A percentile compares a stretch with the other conserved stretches of the same genome.
These are phyloP conservation scores for Ganoderma resinaceum DNA, from an alignment of 1,284 basidiomycete genomes.

Conservation along the genomic window DNA sequence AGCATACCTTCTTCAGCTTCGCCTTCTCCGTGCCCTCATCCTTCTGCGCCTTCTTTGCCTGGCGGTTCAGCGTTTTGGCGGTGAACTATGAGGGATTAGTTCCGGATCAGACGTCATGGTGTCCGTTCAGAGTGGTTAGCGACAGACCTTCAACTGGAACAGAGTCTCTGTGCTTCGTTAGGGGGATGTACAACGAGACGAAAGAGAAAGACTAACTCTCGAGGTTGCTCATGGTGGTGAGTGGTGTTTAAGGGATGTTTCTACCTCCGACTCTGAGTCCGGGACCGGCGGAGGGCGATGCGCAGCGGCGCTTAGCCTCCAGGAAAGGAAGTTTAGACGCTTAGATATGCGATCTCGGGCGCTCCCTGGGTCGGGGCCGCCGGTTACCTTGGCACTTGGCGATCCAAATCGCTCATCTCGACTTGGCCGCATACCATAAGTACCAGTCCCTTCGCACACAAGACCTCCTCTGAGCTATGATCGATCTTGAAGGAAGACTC, in stretches of 20 bases:
- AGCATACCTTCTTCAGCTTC: conserved; percentile 86
- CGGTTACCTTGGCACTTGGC: conserved; percentile 6
- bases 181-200: background rate
- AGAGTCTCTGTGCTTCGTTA: conserved; percentile 77
- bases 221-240: conserved; percentile 77
- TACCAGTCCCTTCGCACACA: conserved; percentile 3
- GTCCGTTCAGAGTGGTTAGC: conserved; percentile 2
- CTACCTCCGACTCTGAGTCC: conserved; percentile 12
- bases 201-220: conserved; percentile 72
- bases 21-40: conserved; percentile 89
- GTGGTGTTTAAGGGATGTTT: conserved; percentile 13
- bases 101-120: conserved; percentile 26
- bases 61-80: conserved; percentile 89
- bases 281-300: conserved; percentile 19
- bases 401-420: background rate
- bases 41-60: conserved; percentile 96
- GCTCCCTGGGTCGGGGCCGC: conserved; percentile 5
- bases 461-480: background rate
- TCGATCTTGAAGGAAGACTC: conserved; percentile 8
- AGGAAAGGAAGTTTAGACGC: conserved; percentile 19
- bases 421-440: conserved; percentile 18
- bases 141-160: conserved; percentile 89
- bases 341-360: conserved; percentile 19
- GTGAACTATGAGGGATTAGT: conserved; percentile 74
- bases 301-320: conserved; percentile 20